Evolutionary conservation across 169 alveolate species (phyloP).

Genomic region (Cryptosporidium felis): DNA sequence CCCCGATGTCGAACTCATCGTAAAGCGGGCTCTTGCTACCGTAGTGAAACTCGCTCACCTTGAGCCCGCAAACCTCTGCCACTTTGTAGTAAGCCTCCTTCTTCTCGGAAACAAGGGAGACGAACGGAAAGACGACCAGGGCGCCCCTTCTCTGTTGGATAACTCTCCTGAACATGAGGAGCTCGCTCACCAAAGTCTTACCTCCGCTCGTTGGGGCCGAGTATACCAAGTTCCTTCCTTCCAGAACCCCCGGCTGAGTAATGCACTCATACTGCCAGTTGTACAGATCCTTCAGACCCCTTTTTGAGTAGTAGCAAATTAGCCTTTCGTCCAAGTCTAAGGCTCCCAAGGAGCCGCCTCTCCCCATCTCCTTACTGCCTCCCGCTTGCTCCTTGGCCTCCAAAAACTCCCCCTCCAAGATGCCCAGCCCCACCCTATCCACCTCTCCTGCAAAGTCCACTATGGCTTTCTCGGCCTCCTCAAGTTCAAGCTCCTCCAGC

Average conservation of each 20-base stretch:
- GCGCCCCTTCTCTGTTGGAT: constrained; percentile 70
- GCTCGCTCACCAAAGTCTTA: constrained; percentile 83
- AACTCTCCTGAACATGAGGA: constrained; percentile 75
- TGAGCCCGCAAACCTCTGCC: constrained; percentile 39
- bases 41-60: constrained; percentile 19
- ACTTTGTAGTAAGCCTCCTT: constrained; percentile 72
- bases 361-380: background rate
- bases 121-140: constrained; percentile 81
- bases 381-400: background rate
- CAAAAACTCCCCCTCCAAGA: background rate
- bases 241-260: constrained; percentile 71
- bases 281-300: constrained; percentile 36
- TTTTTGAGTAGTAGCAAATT: background rate
- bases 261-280: constrained; percentile 77
- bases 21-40: constrained; percentile 57
- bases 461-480: background rate
- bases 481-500: background rate
- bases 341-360: background rate
- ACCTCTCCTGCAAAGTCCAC: background rate
- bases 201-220: constrained; percentile 89
- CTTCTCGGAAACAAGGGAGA: constrained; percentile 79
- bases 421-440: background rate
- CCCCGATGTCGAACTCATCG: constrained; percentile 78
- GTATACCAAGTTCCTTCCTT: constrained; percentile 78
- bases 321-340: constrained; percentile 21